A percentile compares a stretch with the other conserved stretches of the same genome.
phyloP scores from a whole-genome alignment of 768 basidiomycete genomes.

The Suillus occidentalis region DNA sequence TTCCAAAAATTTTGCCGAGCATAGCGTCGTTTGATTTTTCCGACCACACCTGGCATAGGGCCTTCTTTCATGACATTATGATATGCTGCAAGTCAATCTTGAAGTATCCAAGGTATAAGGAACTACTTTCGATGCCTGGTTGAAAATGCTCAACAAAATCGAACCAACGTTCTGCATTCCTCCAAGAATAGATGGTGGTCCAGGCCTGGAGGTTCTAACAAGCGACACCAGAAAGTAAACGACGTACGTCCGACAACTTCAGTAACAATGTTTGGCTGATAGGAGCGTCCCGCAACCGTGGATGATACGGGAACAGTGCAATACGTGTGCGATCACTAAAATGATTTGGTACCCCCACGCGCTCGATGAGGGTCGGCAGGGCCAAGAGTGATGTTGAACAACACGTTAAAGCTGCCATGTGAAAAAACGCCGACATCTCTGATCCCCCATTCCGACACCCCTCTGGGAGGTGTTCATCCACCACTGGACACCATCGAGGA shows the following conservation, averaged over 20 bases:
- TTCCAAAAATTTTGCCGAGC: neutral
- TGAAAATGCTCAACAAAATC: constrained; percentile 21
- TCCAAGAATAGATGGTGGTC: constrained; percentile 25
- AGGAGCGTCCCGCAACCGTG: too few species aligned
- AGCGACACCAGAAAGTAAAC: constrained; percentile 34
- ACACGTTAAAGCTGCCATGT: constrained; percentile 33
- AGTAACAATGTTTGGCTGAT: neutral
- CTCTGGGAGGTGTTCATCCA: constrained; percentile 22
- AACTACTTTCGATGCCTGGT: neutral
- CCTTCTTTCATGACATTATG: constrained; percentile 6
- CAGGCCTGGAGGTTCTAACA: constrained; percentile 23
- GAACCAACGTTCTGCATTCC: constrained; percentile 35
- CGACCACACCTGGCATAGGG: neutral
- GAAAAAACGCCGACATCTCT: constrained; percentile 39
- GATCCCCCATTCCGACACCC: constrained; percentile 30
- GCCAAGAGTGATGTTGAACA: constrained; percentile 40
- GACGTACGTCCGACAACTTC: neutral
- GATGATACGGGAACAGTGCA: constrained; percentile 7
- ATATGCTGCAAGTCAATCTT: constrained; percentile 27
- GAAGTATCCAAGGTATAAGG: constrained; percentile 33
- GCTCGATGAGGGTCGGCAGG: constrained; percentile 28
- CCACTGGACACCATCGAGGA: constrained; percentile 38
- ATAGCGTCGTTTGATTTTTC: constrained; percentile 20
- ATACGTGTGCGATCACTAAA: constrained; percentile 25
- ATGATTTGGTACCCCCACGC: constrained; percentile 27